Evolutionary conservation across 805 yeast genomes (phyloP).

Genomic region (Wickerhamomyces bisporus): DNA sequence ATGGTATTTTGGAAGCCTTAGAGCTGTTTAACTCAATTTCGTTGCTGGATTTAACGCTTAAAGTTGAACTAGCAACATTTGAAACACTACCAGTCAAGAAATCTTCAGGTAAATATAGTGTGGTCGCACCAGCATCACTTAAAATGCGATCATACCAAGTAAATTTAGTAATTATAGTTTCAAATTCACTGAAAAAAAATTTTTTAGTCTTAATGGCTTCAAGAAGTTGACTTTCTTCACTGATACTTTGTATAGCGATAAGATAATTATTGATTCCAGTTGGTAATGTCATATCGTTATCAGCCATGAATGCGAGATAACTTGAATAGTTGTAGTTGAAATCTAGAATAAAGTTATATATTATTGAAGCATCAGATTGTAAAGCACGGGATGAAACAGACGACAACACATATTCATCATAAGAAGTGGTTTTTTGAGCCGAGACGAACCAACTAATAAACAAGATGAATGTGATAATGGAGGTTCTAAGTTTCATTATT

Average conservation of each 20-base stretch:
- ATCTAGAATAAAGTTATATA: slow-evolving; percentile 19
- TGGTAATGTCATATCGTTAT: slow-evolving; percentile 27
- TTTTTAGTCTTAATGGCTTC: slow-evolving; percentile 21
- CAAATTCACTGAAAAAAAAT: slow-evolving; percentile 33
- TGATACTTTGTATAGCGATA: slow-evolving; percentile 23
- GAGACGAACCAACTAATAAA: too few species aligned
- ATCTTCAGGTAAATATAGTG: slow-evolving; percentile 19
- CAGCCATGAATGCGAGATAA: slow-evolving; percentile 19
- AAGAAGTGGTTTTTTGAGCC: slow-evolving; percentile 9
- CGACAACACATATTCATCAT: slow-evolving; percentile 5
- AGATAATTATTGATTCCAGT: slow-evolving; percentile 30
- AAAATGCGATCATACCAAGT: slow-evolving; percentile 18
- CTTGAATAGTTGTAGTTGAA: slow-evolving; percentile 12
- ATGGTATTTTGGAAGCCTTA: slow-evolving; percentile 3
- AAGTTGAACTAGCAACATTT: not conserved
- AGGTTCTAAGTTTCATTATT: too few species aligned
- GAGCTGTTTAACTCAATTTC: too few species aligned
- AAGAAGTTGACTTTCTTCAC: slow-evolving; percentile 21
- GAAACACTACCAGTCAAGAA: slow-evolving; percentile 10
- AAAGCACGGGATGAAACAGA: slow-evolving; percentile 21
- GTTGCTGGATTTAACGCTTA: not conserved
- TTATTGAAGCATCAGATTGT: slow-evolving; percentile 14
- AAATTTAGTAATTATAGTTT: slow-evolving; percentile 28
- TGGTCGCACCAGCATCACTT: slow-evolving; percentile 13
- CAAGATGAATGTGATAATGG: not conserved